Base-by-base conservation (phyloP, 1,139 yeast species). In the Pichia sp. region DNA sequence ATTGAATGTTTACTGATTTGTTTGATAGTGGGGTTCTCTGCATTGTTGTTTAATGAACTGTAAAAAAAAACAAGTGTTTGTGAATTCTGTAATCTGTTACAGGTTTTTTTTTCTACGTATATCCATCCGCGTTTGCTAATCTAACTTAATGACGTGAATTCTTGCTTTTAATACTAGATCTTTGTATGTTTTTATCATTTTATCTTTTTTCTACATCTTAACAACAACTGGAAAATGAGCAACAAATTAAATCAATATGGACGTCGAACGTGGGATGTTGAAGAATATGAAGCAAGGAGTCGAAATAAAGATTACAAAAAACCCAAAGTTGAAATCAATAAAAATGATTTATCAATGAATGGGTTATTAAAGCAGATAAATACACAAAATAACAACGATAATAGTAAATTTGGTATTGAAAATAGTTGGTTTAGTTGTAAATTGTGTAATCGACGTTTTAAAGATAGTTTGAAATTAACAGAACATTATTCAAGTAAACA, bases 341-440 rank as follows among this genome's bases (percentile, higher is more conserved):
- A 19, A 19, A 46, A 28, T 30, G 36, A 29, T 22, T 7, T 41
- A 10, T 8, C 30, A n/a, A 14, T n/a, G 22, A 16, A 41, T n/a
- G 30, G 30, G 27, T 14, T 41, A 41, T 5, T 41, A 2, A 25
- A n/a, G 16, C 44, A 41, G 10, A 5, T 25, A 7, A 25, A 38
- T n/a, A 38, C 22, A 14, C 38, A 34, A 34, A n/a, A 36, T 18
- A 63, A 70, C 31, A 63, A 70, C 33, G 67, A 70, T 11, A 47
- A 16, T 10, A 25, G 5, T 13, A 18, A 13, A n/a, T 52, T 52
- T 36, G 54, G 53, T 2, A 72, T 74, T 7, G 70, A 79, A 2
- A 76, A 82, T 58, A 85, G 81, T 58, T 96, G 96, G 13, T 90
- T 90, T 66, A 77, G 79, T 59, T 91, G 98, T 67, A 86, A 85